Conservation (phyloP, 306 rosid genomes). For the Prinsepia uniflora region DNA sequence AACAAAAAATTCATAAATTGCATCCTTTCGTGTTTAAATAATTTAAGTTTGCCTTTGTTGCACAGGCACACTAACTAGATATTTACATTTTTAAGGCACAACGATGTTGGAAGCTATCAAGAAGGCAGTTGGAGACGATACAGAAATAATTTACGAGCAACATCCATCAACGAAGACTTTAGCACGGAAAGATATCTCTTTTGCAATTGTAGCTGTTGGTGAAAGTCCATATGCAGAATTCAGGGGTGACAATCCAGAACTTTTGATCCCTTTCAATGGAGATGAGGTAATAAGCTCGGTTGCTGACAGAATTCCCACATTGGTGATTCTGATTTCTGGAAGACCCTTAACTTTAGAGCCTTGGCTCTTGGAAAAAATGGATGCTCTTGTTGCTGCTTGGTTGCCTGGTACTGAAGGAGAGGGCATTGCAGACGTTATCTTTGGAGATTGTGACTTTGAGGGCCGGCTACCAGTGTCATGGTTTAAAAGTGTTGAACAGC, state of each 20-base stretch:
- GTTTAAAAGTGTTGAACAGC: conserved; percentile 54
- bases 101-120: conserved; percentile 78
- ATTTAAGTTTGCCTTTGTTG: not conserved
- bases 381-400: conserved; percentile 86
- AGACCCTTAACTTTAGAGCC: conserved; percentile 72
- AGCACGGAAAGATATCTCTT: conserved; percentile 48
- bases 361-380: conserved; percentile 49
- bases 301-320: conserved; percentile 62
- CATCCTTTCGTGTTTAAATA: conserved; percentile 3
- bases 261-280: conserved; percentile 56
- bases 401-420: conserved; percentile 83
- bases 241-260: conserved; percentile 57
- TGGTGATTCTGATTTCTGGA: conserved; percentile 78
- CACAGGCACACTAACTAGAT: not conserved
- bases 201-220: conserved; percentile 73
- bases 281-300: conserved; percentile 49
- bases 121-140: conserved; percentile 52
- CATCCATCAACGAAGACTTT: conserved; percentile 51
- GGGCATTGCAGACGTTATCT: conserved; percentile 75
- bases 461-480: conserved; percentile 80
- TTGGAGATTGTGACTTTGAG: conserved; percentile 62
- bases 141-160: conserved; percentile 54
- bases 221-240: conserved; percentile 73
- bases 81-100: conserved; percentile 46
- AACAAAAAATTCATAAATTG: not conserved